These are phyloP conservation scores for Cicer yamashitae DNA, from an alignment of 306 rosid genomes.

Conservation along the genomic window DNA sequence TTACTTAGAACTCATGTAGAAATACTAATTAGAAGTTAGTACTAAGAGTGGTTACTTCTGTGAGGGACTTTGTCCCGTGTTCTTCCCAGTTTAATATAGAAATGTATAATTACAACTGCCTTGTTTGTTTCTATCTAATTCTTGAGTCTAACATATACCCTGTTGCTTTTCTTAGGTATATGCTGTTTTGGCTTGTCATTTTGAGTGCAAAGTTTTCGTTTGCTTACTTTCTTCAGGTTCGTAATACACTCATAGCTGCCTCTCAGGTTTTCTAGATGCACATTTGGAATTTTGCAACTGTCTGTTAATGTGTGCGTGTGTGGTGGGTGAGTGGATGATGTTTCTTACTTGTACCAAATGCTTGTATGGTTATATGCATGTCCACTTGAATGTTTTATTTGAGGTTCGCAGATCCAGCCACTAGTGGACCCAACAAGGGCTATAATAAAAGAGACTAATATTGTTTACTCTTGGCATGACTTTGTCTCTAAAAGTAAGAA, in stretches of 20 bases:
- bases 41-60: neutral
- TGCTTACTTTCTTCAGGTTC: slow-evolving; percentile 95
- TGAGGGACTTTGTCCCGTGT: neutral
- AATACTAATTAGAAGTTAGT: neutral
- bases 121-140: neutral
- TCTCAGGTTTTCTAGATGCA: slow-evolving; percentile 3
- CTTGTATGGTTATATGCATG: neutral
- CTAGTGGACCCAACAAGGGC: slow-evolving; percentile 72
- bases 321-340: neutral
- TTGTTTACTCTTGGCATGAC: slow-evolving; percentile 84
- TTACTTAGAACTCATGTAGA: neutral
- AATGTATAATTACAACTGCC: neutral
- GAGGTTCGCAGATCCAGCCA: slow-evolving; percentile 75
- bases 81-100: slow-evolving; percentile 27
- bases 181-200: slow-evolving; percentile 84
- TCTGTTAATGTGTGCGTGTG: neutral
- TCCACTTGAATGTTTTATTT: slow-evolving; percentile 1
- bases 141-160: neutral
- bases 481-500: slow-evolving; percentile 76
- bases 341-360: neutral
- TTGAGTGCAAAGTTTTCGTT: slow-evolving; percentile 82
- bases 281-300: neutral
- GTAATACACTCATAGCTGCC: neutral
- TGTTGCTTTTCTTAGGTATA: slow-evolving; percentile 61
- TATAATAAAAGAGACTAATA: slow-evolving; percentile 46